Conservation (phyloP, 768 basidiomycete genomes). For the Tulasnella sp. region DNA sequence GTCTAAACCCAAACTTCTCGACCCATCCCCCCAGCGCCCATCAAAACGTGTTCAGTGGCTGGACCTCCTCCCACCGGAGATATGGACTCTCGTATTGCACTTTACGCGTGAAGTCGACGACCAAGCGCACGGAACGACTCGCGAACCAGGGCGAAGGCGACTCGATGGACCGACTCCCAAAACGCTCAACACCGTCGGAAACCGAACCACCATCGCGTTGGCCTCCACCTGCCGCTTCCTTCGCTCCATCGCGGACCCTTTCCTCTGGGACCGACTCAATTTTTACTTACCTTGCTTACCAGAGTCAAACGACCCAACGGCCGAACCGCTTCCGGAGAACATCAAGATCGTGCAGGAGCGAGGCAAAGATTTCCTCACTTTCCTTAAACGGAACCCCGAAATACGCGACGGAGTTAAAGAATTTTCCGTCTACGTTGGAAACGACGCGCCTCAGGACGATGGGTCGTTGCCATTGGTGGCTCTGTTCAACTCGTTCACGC, state of each 20-base stretch:
- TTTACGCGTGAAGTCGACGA: not conserved
- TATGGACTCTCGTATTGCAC: not conserved
- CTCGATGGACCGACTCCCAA: not conserved
- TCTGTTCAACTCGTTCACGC: not conserved
- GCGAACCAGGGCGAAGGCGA: not conserved
- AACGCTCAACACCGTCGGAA: not conserved
- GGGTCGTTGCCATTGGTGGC: not conserved
- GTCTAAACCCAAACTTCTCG: not conserved
- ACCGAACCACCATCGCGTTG: not conserved
- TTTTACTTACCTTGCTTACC: not conserved
- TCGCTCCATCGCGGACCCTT: not conserved
- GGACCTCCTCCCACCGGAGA: not conserved
- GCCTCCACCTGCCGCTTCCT: not conserved
- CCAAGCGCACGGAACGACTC: not conserved
- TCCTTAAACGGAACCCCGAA: not conserved
- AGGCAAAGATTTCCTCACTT: not conserved
- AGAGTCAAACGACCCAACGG: not conserved
- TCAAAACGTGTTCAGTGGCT: not conserved
- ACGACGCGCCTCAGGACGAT: not conserved
- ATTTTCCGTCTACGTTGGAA: not conserved
- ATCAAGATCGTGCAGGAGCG: not conserved
- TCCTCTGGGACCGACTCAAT: not conserved
- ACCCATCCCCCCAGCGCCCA: not conserved
- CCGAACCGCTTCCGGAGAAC: not conserved
- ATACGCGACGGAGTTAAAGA: not conserved